Percentiles rank a stretch among this genome's conserved stretches.
Conservation (phyloP, 1,284 basidiomycete species). For the Microbotryum violaceum region DNA sequence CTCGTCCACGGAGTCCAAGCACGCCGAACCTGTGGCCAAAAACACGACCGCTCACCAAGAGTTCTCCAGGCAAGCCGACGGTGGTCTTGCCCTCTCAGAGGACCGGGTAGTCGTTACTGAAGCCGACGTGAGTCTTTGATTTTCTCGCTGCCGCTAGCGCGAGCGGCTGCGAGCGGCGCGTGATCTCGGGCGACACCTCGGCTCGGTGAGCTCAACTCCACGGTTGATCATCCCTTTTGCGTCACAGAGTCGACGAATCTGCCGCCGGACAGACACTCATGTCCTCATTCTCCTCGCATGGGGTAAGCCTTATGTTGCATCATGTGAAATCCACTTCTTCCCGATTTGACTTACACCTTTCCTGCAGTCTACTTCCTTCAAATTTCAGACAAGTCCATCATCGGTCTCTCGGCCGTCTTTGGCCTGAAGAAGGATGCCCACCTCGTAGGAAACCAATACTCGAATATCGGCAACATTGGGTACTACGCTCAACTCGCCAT, state of each 20-base stretch:
- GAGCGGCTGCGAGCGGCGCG: too few species aligned
- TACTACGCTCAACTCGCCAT: slow-evolving; percentile 29
- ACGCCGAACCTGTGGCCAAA: too few species aligned
- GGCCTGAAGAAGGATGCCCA: slow-evolving; percentile 7
- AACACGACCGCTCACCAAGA: neutral
- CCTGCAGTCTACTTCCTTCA: slow-evolving; percentile 8
- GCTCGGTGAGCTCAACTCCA: too few species aligned
- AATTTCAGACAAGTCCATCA: slow-evolving; percentile 9
- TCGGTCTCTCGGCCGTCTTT: slow-evolving; percentile 12
- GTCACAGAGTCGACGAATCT: neutral
- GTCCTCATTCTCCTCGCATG: neutral
- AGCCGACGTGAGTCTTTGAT: neutral
- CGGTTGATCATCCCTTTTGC: too few species aligned
- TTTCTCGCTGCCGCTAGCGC: too few species aligned
- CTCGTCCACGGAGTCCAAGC: too few species aligned
- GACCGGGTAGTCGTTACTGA: neutral
- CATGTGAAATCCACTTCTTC: too few species aligned
- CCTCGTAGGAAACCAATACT: slow-evolving; percentile 6
- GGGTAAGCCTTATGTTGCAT: neutral
- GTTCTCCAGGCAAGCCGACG: neutral
- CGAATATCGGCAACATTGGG: slow-evolving; percentile 16
- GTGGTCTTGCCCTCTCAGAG: neutral
- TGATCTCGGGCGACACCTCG: too few species aligned
- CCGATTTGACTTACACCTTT: too few species aligned
- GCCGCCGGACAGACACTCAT: slow-evolving; percentile 1